Evolutionary conservation across 306 rosid species (phyloP).

Genomic region (Glycine tomentella): DNA sequence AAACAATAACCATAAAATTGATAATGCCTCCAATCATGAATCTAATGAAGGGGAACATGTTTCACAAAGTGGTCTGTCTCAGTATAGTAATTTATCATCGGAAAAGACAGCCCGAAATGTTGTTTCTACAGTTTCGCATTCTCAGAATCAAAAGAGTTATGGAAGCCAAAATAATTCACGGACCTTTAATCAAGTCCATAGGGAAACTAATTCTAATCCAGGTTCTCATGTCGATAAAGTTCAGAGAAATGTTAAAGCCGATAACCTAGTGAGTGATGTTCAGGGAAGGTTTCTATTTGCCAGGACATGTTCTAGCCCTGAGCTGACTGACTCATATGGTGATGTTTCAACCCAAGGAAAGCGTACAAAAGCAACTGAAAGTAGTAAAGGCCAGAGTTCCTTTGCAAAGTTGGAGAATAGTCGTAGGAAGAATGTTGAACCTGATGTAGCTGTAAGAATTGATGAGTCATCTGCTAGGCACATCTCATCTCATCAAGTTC

Average conservation of each 20-base stretch:
- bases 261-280: conserved; percentile 58
- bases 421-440: conserved; percentile 66
- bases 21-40: conserved; percentile 57
- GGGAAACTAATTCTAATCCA: conserved; percentile 59
- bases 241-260: conserved; percentile 63
- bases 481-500: conserved; percentile 55
- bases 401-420: conserved; percentile 67
- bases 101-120: conserved; percentile 60
- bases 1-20: conserved; percentile 60
- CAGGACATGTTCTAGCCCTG: conserved; percentile 97
- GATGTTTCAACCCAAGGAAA: conserved; percentile 78
- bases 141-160: conserved; percentile 47
- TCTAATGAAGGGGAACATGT: conserved; percentile 53
- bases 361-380: conserved; percentile 62
- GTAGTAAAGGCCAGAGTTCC: conserved; percentile 57
- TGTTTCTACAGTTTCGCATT: conserved; percentile 40
- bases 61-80: conserved; percentile 58
- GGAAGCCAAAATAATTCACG: conserved; percentile 49
- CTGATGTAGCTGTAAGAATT: conserved; percentile 58
- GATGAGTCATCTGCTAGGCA: conserved; percentile 64
- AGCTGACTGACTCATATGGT: conserved; percentile 82
- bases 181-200: conserved; percentile 61
- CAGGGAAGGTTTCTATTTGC: conserved; percentile 82
- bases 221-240: conserved; percentile 59
- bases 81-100: conserved; percentile 56